Evolutionary conservation across 2,329 filamentous ascomycete genomes (phyloP).

Genomic region (Podosphaera xanthii): DNA sequence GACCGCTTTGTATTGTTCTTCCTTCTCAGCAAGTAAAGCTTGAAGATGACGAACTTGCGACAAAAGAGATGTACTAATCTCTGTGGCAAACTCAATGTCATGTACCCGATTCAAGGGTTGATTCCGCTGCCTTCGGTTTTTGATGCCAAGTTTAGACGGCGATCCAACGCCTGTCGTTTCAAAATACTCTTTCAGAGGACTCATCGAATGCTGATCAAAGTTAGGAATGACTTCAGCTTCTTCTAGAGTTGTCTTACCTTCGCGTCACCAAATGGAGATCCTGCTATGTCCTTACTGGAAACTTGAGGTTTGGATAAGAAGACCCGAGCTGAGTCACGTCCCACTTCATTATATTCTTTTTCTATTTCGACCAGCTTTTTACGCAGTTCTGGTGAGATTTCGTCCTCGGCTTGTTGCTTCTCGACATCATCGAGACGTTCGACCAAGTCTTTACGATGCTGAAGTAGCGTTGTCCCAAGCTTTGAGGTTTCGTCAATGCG

Average conservation of each 20-base stretch:
- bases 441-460: constrained; percentile 64
- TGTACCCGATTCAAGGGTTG: constrained; percentile 74
- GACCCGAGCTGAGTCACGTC: constrained; percentile 67
- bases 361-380: constrained; percentile 71
- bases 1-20: constrained; percentile 58
- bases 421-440: constrained; percentile 72
- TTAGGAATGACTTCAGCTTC: constrained; percentile 7
- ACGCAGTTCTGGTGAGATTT: constrained; percentile 64
- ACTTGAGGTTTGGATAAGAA: constrained; percentile 71
- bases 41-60: constrained; percentile 87
- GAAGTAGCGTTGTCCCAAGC: constrained; percentile 65
- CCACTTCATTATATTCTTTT: constrained; percentile 85
- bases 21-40: constrained; percentile 60
- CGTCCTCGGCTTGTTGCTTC: constrained; percentile 47
- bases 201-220: constrained; percentile 36
- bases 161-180: constrained; percentile 67
- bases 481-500: constrained; percentile 79
- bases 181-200: constrained; percentile 43
- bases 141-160: constrained; percentile 70
- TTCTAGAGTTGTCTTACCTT: constrained; percentile 18
- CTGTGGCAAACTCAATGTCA: constrained; percentile 94
- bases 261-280: constrained; percentile 23
- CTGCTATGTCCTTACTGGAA: constrained; percentile 38
- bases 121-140: constrained; percentile 72
- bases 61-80: constrained; percentile 86